phyloP scores from a whole-genome alignment of 2,329 filamentous ascomycete species.

The Curvularia verruculosa region DNA sequence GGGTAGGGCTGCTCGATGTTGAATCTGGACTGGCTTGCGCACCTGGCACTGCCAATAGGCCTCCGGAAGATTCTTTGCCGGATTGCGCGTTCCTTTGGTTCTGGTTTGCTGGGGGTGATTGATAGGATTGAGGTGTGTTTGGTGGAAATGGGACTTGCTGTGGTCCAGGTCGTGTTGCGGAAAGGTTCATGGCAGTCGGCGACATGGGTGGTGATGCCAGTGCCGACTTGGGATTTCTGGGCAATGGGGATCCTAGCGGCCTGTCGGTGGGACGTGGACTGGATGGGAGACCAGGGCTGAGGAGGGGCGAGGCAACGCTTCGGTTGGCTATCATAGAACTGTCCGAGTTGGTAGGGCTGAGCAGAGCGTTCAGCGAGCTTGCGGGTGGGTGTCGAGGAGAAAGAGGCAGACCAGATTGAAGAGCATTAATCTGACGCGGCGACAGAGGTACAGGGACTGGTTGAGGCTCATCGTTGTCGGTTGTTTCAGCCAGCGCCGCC shows the following conservation, averaged over 20 bases:
- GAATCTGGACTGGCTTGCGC: slow-evolving; percentile 44
- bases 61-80: slow-evolving; percentile 31
- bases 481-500: slow-evolving; percentile 33
- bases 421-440: slow-evolving; percentile 41
- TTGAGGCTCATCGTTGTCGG: slow-evolving; percentile 25
- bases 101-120: slow-evolving; percentile 56
- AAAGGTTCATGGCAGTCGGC: slow-evolving; percentile 61
- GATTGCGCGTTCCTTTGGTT: slow-evolving; percentile 44
- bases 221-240: slow-evolving; percentile 62
- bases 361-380: slow-evolving; percentile 51
- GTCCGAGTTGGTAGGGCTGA: slow-evolving; percentile 57
- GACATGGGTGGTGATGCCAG: slow-evolving; percentile 72
- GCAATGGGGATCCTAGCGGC: slow-evolving; percentile 64
- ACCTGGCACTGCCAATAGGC: slow-evolving; percentile 39
- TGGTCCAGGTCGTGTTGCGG: slow-evolving; percentile 75
- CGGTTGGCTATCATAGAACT: slow-evolving; percentile 50
- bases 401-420: slow-evolving; percentile 43
- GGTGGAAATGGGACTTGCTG: slow-evolving; percentile 75
- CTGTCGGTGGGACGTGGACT: slow-evolving; percentile 67
- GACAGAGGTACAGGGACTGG: slow-evolving; percentile 31
- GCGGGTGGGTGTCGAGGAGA: slow-evolving; percentile 48
- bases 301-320: slow-evolving; percentile 53
- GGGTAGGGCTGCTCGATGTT: slow-evolving; percentile 33
- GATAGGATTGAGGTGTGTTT: slow-evolving; percentile 69
- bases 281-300: slow-evolving; percentile 68